A percentile compares a stretch with the other conserved stretches of the same genome.
Conservation (phyloP, 306 rosid genomes). For the Malus sylvestris region DNA sequence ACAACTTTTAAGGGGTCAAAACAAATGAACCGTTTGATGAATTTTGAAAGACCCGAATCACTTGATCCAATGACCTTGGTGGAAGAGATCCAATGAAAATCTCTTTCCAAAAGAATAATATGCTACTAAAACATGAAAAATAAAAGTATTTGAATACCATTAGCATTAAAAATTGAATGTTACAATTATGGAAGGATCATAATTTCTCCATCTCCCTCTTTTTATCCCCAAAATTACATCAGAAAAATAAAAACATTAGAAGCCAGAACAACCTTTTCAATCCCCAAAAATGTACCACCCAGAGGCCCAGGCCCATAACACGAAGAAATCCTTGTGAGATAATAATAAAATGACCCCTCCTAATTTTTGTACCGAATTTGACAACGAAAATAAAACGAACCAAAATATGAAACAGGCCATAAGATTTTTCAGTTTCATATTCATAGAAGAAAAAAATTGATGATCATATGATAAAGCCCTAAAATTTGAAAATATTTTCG, state of each 20-base stretch:
- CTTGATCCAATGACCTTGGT: too few species aligned
- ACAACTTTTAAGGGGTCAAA: too few species aligned
- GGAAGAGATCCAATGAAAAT: too few species aligned
- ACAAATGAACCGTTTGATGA: too few species aligned
- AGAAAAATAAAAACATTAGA: slow-evolving; percentile 19
- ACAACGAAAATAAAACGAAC: slow-evolving; percentile 31
- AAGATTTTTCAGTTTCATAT: slow-evolving; percentile 23
- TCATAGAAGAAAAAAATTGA: slow-evolving; percentile 31
- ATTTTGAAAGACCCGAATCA: too few species aligned
- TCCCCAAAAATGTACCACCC: slow-evolving; percentile 60
- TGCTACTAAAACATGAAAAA: neutral
- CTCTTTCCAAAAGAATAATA: too few species aligned
- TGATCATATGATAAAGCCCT: slow-evolving; percentile 39
- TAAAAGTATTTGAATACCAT: neutral
- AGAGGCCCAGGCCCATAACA: slow-evolving; percentile 1
- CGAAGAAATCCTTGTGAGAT: slow-evolving; percentile 26
- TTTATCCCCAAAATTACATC: slow-evolving; percentile 32
- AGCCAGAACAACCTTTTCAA: slow-evolving; percentile 29
- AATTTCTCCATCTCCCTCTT: slow-evolving; percentile 19
- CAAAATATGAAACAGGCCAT: slow-evolving; percentile 25
- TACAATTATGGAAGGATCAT: slow-evolving; percentile 28
- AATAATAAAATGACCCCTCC: slow-evolving; percentile 36
- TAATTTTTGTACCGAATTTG: slow-evolving; percentile 19
- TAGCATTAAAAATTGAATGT: slow-evolving; percentile 7
- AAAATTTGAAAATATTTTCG: slow-evolving; percentile 37